A percentile compares a stretch with the other conserved stretches of the same genome.
These are phyloP conservation scores for Apiosordaria backusii DNA, from an alignment of 495 filamentous ascomycete genomes.

Conservation along the genomic window DNA sequence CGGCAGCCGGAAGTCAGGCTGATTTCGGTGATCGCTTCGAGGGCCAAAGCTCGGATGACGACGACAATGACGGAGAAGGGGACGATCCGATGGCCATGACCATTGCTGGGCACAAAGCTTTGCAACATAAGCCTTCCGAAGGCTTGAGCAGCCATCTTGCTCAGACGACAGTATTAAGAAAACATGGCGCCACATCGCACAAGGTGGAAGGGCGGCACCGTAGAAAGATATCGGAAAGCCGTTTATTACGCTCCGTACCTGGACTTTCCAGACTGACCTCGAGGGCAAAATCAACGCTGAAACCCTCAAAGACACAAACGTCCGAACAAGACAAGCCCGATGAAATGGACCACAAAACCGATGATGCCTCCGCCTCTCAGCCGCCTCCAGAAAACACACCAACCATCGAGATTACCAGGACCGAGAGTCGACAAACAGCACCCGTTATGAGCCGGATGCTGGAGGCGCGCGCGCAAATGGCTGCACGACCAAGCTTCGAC, in stretches of 20 bases:
- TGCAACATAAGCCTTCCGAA: slow-evolving; percentile 12
- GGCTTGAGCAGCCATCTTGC: slow-evolving; percentile 25
- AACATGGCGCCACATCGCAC: slow-evolving; percentile 18
- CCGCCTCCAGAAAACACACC: slow-evolving; percentile 18
- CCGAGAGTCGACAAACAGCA: slow-evolving; percentile 43
- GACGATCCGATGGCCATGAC: slow-evolving; percentile 30
- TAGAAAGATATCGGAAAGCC: slow-evolving; percentile 59
- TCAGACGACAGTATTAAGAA: slow-evolving; percentile 37
- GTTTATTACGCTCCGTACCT: slow-evolving; percentile 56
- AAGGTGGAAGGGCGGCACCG: slow-evolving; percentile 43
- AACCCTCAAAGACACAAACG: slow-evolving; percentile 31
- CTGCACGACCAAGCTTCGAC: slow-evolving; percentile 51
- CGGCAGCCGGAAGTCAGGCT: slow-evolving; percentile 76
- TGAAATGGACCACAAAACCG: slow-evolving; percentile 8
- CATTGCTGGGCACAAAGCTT: slow-evolving; percentile 20
- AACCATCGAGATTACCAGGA: slow-evolving; percentile 32
- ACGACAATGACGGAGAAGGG: slow-evolving; percentile 34
- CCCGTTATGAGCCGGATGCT: slow-evolving; percentile 80
- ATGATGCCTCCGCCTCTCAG: slow-evolving; percentile 1
- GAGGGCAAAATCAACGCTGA: slow-evolving; percentile 34
- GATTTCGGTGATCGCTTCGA: slow-evolving; percentile 81
- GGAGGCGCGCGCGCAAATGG: slow-evolving; percentile 70
- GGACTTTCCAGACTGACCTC: slow-evolving; percentile 40
- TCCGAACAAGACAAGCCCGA: slow-evolving; percentile 20
- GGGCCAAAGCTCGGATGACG: slow-evolving; percentile 74